phyloP scores from a whole-genome alignment of 768 basidiomycete species.

The Lanmaoa rubissima region DNA sequence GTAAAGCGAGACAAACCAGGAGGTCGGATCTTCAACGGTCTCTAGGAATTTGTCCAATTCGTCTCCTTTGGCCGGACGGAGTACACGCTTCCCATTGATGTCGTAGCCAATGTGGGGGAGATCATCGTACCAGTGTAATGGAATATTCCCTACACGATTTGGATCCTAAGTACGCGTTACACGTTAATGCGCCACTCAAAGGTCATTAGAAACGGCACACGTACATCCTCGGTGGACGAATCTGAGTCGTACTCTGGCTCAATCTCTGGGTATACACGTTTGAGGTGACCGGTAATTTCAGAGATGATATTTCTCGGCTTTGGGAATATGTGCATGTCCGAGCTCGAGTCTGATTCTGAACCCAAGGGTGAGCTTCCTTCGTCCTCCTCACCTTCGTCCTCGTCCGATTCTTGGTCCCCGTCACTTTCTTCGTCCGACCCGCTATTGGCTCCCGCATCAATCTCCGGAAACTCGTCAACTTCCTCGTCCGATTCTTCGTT shows the following conservation, averaged over 20 bases:
- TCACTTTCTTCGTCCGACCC: constrained; percentile 32
- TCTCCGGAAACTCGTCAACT: constrained; percentile 73
- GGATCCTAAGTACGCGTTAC: constrained; percentile 55
- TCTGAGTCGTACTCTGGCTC: constrained; percentile 91
- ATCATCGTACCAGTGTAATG: constrained; percentile 99
- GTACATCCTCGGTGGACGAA: constrained; percentile 87
- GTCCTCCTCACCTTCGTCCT: constrained; percentile 34
- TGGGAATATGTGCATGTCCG: constrained; percentile 57
- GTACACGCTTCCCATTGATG: constrained; percentile 89
- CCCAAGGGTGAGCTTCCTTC: constrained; percentile 37
- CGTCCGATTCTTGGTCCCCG: constrained; percentile 31
- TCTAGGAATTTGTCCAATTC: constrained; percentile 96
- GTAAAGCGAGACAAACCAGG: constrained; percentile 59
- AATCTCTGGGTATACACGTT: constrained; percentile 83
- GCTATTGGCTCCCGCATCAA: constrained; percentile 50
- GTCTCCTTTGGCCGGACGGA: constrained; percentile 92
- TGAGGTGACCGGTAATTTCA: constrained; percentile 79
- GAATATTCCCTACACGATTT: constrained; percentile 94
- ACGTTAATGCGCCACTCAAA: not conserved
- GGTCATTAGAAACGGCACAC: constrained; percentile 28
- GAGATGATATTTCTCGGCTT: constrained; percentile 70
- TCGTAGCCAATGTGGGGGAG: constrained; percentile 98
- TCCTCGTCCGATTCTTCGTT: constrained; percentile 50
- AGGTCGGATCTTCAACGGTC: constrained; percentile 86
- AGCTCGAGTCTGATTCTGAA: constrained; percentile 35